Conservation (phyloP, 352 stramenopile species). For the Phytophthora syringae region DNA sequence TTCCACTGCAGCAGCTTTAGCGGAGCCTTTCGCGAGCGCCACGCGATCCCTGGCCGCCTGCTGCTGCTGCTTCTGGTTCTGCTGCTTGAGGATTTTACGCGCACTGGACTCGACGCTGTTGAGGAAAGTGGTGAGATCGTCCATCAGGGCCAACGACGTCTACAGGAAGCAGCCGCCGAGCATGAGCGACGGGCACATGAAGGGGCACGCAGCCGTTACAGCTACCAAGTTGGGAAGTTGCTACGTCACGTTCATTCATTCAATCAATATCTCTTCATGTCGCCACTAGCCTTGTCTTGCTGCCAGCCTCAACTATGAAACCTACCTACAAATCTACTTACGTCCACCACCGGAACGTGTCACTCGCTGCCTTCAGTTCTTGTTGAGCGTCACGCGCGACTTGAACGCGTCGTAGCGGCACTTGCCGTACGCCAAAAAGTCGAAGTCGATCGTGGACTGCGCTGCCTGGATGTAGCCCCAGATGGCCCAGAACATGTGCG, state of each 20-base stretch:
- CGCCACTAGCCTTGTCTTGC: background rate
- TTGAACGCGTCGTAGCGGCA: slow-evolving; percentile 80
- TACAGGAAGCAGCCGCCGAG: slow-evolving; percentile 20
- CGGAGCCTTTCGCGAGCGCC: slow-evolving; percentile 41
- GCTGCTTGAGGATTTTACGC: slow-evolving; percentile 82
- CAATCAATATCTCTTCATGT: slow-evolving; percentile 20
- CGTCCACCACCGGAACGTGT: slow-evolving; percentile 49
- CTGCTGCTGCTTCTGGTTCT: slow-evolving; percentile 82
- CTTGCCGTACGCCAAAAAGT: slow-evolving; percentile 89
- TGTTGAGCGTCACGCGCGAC: slow-evolving; percentile 56
- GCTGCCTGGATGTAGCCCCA: slow-evolving; percentile 92
- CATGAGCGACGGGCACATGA: slow-evolving; percentile 21
- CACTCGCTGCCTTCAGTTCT: slow-evolving; percentile 23
- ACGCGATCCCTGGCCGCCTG: slow-evolving; percentile 53
- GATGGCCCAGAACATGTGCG: slow-evolving; percentile 91
- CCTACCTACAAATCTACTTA: slow-evolving; percentile 32
- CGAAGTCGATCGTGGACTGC: slow-evolving; percentile 93
- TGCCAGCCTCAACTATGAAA: slow-evolving; percentile 3
- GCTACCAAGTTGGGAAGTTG: background rate
- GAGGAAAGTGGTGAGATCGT: slow-evolving; percentile 83
- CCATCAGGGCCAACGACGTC: slow-evolving; percentile 39
- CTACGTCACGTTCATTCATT: slow-evolving; percentile 27
- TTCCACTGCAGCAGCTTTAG: slow-evolving; percentile 4
- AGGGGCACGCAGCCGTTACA: slow-evolving; percentile 29
- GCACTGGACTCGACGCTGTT: slow-evolving; percentile 79